phyloP scores from a whole-genome alignment of 1,284 basidiomycete species.

The Xanthoconium separans region DNA sequence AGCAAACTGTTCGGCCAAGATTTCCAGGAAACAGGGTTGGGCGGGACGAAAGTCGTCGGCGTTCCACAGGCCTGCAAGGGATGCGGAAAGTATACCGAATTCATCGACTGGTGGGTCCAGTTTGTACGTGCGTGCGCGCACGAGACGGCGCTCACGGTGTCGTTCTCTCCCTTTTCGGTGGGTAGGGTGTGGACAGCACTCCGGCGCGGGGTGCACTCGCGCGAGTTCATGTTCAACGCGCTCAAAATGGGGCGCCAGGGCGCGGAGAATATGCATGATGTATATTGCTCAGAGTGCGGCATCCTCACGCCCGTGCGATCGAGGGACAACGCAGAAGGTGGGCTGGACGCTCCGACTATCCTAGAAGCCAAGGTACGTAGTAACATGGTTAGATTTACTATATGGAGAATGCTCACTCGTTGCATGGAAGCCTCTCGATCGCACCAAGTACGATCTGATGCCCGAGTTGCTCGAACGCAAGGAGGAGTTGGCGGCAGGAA shows the following conservation, averaged over 20 bases:
- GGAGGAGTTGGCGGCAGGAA: background rate
- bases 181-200: constrained; percentile 22
- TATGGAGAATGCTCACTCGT: background rate
- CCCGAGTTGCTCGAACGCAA: constrained; percentile 11
- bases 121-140: background rate
- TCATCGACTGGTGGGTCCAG: constrained; percentile 15
- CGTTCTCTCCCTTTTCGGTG: no score
- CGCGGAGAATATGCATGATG: constrained; percentile 21
- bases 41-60: constrained; percentile 17
- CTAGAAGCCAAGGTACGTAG: constrained; percentile 10
- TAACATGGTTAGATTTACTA: background rate
- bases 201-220: constrained; percentile 18
- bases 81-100: constrained; percentile 21
- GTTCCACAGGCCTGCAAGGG: constrained; percentile 9
- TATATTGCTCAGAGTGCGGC: constrained; percentile 23
- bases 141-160: background rate
- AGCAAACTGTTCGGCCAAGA: constrained; percentile 16
- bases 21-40: constrained; percentile 17
- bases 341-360: constrained; percentile 16
- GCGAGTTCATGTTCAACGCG: constrained; percentile 21
- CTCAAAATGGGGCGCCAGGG: constrained; percentile 18
- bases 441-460: constrained; percentile 16
- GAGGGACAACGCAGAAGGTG: constrained; percentile 15
- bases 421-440: constrained; percentile 11
- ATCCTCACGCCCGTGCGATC: constrained; percentile 14